A percentile compares a stretch with the other conserved stretches of the same genome.
Evolutionary conservation across 345 rosid species (phyloP).

Genomic region (Angophora floribunda): DNA sequence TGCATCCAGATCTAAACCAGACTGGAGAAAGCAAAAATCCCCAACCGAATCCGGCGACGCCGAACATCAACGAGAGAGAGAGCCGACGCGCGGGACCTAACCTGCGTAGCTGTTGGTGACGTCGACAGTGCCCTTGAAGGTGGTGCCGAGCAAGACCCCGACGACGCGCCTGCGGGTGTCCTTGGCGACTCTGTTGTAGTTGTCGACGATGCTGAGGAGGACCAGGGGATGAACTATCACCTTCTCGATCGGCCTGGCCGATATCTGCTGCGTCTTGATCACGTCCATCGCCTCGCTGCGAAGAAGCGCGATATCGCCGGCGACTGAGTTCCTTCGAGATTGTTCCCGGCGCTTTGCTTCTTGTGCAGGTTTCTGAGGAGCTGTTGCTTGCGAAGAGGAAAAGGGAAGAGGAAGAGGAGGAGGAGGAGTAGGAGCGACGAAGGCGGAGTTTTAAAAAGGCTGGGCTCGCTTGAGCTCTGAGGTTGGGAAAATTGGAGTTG

Average conservation of each 20-base stretch:
- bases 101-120: conserved; percentile 96
- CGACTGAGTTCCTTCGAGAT: neutral
- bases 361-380: neutral
- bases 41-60: neutral
- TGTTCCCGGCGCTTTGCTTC: neutral
- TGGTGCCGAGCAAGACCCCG: conserved; percentile 67
- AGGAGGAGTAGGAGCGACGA: neutral
- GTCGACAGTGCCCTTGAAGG: conserved; percentile 81
- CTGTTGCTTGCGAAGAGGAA: neutral
- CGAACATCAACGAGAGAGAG: neutral
- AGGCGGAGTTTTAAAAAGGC: neutral
- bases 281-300: conserved; percentile 48
- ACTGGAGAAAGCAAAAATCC: neutral
- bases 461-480: neutral
- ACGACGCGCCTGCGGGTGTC: conserved; percentile 86
- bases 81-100: neutral
- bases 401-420: neutral
- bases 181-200: conserved; percentile 88
- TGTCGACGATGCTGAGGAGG: conserved; percentile 91
- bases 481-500: neutral
- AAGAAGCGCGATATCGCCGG: neutral
- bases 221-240: conserved; percentile 95
- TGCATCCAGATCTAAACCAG: neutral
- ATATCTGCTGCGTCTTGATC: conserved; percentile 83
- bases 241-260: conserved; percentile 75